Conservation (phyloP, 2,329 filamentous ascomycete genomes). For the Colletotrichum falcatum region DNA sequence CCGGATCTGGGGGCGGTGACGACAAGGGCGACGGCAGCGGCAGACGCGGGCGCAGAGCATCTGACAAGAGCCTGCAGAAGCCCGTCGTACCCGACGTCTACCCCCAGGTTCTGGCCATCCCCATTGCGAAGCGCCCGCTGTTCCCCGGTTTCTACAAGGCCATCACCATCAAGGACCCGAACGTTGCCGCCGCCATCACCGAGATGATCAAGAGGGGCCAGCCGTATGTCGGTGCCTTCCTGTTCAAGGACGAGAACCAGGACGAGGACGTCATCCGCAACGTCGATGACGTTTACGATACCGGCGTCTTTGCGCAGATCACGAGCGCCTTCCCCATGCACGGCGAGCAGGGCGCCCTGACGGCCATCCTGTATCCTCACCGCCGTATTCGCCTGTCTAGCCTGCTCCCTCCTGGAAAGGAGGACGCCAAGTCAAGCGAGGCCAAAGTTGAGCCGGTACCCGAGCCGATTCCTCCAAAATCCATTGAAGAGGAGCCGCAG, state of each 20-base stretch:
- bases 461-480: slow-evolving; percentile 69
- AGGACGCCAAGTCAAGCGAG: slow-evolving; percentile 64
- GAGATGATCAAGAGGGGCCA: slow-evolving; percentile 98
- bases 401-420: slow-evolving; percentile 76
- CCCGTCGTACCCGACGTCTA: slow-evolving; percentile 94
- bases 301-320: slow-evolving; percentile 97
- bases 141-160: slow-evolving; percentile 99
- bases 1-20: slow-evolving; percentile 58
- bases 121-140: slow-evolving; percentile 90
- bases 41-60: slow-evolving; percentile 76
- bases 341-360: slow-evolving; percentile 86
- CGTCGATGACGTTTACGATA: slow-evolving; percentile 91
- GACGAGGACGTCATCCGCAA: slow-evolving; percentile 95
- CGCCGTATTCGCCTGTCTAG: slow-evolving; percentile 91
- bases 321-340: slow-evolving; percentile 94
- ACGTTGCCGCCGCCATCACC: slow-evolving; percentile 90
- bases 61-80: slow-evolving; percentile 85
- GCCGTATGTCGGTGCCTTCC: slow-evolving; percentile 95
- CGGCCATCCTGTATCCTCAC: slow-evolving; percentile 95
- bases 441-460: slow-evolving; percentile 63
- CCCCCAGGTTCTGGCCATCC: slow-evolving; percentile 96
- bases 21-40: slow-evolving; percentile 65
- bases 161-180: slow-evolving; percentile 93
- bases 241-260: slow-evolving; percentile 95
- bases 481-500: slow-evolving; percentile 62